Evolutionary conservation across 2,329 filamentous ascomycete species (phyloP).

Genomic region (Pezicula carpinea): DNA sequence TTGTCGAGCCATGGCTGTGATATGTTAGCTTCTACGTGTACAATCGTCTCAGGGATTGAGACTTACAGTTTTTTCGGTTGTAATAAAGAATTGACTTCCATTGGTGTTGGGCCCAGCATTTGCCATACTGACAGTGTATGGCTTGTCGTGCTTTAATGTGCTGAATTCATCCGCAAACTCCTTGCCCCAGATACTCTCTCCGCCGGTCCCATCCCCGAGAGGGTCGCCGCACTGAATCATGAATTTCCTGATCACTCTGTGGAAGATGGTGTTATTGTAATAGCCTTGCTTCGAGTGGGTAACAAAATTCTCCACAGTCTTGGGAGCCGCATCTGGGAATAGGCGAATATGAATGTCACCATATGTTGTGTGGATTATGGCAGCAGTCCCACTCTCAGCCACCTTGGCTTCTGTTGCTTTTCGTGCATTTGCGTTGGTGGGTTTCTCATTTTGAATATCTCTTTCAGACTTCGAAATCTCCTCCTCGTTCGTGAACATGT

Average conservation of each 20-base stretch:
- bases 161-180: constrained; percentile 95
- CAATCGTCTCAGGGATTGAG: background rate
- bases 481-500: constrained; percentile 93
- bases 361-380: constrained; percentile 85
- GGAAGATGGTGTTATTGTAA: constrained; percentile 97
- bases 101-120: constrained; percentile 96
- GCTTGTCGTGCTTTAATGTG: constrained; percentile 86
- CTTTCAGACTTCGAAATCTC: constrained; percentile 78
- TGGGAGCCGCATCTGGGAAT: constrained; percentile 89
- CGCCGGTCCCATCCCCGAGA: constrained; percentile 81
- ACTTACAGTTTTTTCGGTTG: constrained; percentile 86
- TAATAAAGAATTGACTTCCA: constrained; percentile 97
- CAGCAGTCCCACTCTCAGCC: constrained; percentile 70
- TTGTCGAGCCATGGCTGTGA: constrained; percentile 81
- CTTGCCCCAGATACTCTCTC: constrained; percentile 87
- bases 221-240: constrained; percentile 93
- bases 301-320: constrained; percentile 95
- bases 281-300: constrained; percentile 86
- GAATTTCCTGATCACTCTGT: constrained; percentile 94
- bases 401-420: constrained; percentile 55
- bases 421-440: constrained; percentile 55
- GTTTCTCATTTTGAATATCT: constrained; percentile 94
- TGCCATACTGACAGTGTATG: constrained; percentile 96
- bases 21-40: constrained; percentile 11
- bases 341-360: constrained; percentile 92